Evolutionary conservation across 768 basidiomycete species (phyloP), one percentile per base, ranked within the genome.

Genomic region (Phanerochaete sordida): DNA sequence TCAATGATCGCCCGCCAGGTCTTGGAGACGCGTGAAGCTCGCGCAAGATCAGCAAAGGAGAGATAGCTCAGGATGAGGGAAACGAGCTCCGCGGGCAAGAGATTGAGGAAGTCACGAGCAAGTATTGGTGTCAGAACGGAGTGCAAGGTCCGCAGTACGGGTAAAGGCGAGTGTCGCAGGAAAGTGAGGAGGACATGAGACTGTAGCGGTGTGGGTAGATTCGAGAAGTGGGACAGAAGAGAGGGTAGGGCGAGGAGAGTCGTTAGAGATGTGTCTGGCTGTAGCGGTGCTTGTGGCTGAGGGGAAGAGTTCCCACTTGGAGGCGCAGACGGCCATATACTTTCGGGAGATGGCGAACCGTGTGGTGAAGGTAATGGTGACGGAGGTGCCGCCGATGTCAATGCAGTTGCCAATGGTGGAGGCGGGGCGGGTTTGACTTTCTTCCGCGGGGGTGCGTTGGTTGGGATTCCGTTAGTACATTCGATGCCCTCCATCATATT

Each of bases 1-100:
- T 98, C 95, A 63, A 98, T 91, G 66, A 93, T 91, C 12, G 86
- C 79, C n/a, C 88, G 80, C 97, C 97, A 99, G 13, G 91, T 77
- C 68, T 83, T 88, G 56, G 90, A 93, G 21, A 99, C 96, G 33
- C 93, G 83, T 16, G 93, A 88, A 11, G 94, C 93, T 13, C 91
- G 87, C 27, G 91, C 88, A 37, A 98, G 84, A 13, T 91, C 85
- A 2, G 86, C 79, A 64, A 89, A 90, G 3, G 93, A 88, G 33
- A 98, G 86, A 71, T 82, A 93, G 65, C 87, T 87, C 63, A 98
- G 83, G 63, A 98, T 83, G 64, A 91, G 89, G 0, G 95, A 91
- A 53, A 93, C 89, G 37, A 99, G 85, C 68, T 99, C 96, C 33
- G 91, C 87, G 4, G 97, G 97, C 11, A 98, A 84, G 39, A 93